Conservation (phyloP, 139 green algal genomes). For the Desmodesmus armatus region DNA sequence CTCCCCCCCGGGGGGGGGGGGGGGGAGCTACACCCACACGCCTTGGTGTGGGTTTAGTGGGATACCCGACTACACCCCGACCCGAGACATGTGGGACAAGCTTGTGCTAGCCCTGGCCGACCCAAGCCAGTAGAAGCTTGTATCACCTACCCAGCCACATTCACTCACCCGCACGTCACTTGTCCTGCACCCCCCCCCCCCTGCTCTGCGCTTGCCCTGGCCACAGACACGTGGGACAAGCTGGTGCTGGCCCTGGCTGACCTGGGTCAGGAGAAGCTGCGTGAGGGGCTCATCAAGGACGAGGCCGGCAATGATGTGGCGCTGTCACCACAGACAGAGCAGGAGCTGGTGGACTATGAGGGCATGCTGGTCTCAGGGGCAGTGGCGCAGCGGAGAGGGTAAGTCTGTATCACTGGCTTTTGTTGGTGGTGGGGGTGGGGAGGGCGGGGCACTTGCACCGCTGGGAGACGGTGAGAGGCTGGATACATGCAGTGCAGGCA, state of each 20-base stretch:
- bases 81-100: constrained; percentile 5
- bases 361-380: constrained; percentile 88
- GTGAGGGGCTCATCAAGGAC: constrained; percentile 65
- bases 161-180: no score
- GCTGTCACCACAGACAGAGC: constrained; percentile 9
- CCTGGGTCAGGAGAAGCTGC: constrained; percentile 49
- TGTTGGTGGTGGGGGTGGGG: neutral
- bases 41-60: no score
- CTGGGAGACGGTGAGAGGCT: no score
- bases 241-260: constrained; percentile 27
- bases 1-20: no score
- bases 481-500: no score
- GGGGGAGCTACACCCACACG: no score
- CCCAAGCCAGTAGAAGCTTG: no score
- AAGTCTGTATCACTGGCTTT: constrained; percentile 12
- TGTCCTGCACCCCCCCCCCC: no score
- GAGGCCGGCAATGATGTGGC: constrained; percentile 26
- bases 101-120: no score
- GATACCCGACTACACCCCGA: no score
- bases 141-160: no score
- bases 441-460: neutral
- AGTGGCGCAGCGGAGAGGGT: constrained; percentile 61
- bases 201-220: no score
- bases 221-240: constrained; percentile 5
- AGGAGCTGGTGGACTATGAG: constrained; percentile 84